Percentiles rank a stretch among this genome's conserved stretches.
Evolutionary conservation across 1,139 yeast genomes (phyloP).

Genomic region (Pichia sp.): DNA sequence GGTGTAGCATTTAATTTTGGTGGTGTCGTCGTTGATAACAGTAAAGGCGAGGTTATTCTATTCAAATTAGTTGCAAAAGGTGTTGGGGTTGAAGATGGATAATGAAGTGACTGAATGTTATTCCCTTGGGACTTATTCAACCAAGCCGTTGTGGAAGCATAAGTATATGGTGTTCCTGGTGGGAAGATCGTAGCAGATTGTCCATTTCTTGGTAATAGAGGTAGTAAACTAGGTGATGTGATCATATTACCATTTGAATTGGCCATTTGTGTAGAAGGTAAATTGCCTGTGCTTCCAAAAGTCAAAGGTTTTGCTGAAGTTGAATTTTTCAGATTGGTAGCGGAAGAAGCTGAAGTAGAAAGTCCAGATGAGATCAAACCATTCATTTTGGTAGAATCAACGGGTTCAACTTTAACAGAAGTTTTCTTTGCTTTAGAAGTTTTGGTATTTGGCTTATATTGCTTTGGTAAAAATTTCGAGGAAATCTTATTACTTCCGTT

Average conservation of each 20-base stretch:
- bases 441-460: conserved; percentile 25
- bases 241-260: background rate
- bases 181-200: conserved; percentile 11
- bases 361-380: background rate
- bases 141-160: conserved; percentile 22
- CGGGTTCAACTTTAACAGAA: background rate
- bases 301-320: background rate
- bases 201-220: conserved; percentile 24
- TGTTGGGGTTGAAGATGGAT: conserved; percentile 62
- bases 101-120: conserved; percentile 44
- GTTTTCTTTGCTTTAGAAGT: conserved; percentile 4
- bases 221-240: conserved; percentile 24
- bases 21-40: conserved; percentile 32
- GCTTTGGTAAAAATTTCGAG: conserved; percentile 27
- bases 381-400: background rate
- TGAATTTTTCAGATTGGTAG: background rate
- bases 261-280: background rate
- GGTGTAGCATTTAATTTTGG: conserved; percentile 27
- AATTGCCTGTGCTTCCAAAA: background rate
- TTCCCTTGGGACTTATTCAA: conserved; percentile 24
- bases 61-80: conserved; percentile 61
- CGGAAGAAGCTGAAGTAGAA: background rate
- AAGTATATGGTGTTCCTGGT: conserved; percentile 23
- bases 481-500: conserved; percentile 6
- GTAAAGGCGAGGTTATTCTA: conserved; percentile 55